phyloP scores from a whole-genome alignment of 176 grass and related monocot species.

The Lolium multiflorum region DNA sequence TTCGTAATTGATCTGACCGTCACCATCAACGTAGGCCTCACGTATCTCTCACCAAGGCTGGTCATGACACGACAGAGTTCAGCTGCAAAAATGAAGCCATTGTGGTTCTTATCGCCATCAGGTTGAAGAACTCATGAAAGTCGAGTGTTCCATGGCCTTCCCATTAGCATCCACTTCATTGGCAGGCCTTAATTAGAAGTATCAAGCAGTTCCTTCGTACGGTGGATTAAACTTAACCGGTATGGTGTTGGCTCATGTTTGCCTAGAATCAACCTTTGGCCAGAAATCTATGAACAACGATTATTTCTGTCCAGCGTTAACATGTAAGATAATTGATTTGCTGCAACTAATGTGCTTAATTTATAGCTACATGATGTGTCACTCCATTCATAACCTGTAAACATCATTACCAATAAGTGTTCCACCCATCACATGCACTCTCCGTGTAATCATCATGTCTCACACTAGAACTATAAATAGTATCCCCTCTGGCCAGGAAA shows the following conservation, averaged over 20 bases:
- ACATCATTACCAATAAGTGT: background rate
- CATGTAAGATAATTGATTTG: slow-evolving; percentile 8
- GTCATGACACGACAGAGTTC: slow-evolving; percentile 63
- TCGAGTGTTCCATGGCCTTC: slow-evolving; percentile 57
- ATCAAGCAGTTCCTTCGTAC: background rate
- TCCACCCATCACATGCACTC: background rate
- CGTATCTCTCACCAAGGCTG: slow-evolving; percentile 63
- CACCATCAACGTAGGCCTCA: slow-evolving; percentile 44
- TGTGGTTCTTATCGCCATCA: slow-evolving; percentile 49
- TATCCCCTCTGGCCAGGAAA: too few relatives aligned
- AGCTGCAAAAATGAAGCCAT: slow-evolving; percentile 51
- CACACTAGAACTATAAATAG: background rate
- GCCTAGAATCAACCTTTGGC: background rate
- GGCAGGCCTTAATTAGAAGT: background rate
- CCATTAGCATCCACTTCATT: slow-evolving; percentile 59
- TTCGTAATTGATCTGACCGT: slow-evolving; percentile 60
- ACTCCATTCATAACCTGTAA: slow-evolving; percentile 19
- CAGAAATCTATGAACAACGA: slow-evolving; percentile 3
- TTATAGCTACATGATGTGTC: background rate
- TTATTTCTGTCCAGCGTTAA: background rate
- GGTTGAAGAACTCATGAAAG: slow-evolving; percentile 8
- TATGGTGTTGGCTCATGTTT: background rate
- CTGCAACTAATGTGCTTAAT: slow-evolving; percentile 27
- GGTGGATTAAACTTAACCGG: background rate
- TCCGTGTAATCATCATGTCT: slow-evolving; percentile 5